Evolutionary conservation across 805 yeast species (phyloP).

Genomic region (Kazachstania martiniae): DNA sequence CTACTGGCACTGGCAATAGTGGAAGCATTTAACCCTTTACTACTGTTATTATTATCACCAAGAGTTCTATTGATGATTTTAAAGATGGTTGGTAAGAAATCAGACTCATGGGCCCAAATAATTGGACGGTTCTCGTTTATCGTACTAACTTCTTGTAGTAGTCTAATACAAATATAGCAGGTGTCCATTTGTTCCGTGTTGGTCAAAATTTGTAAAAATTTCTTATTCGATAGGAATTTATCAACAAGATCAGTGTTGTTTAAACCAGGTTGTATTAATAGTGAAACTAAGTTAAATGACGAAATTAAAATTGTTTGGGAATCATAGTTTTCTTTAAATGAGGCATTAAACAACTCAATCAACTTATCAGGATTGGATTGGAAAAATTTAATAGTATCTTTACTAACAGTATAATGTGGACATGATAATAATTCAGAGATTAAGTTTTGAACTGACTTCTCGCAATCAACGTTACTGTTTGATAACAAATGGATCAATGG

Average conservation of each 20-base stretch:
- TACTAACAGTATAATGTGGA: slow-evolving; percentile 5
- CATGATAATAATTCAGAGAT: slow-evolving; percentile 23
- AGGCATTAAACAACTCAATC: slow-evolving; percentile 14
- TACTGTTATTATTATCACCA: slow-evolving; percentile 11
- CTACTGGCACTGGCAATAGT: background rate
- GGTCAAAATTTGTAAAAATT: slow-evolving; percentile 14
- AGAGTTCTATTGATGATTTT: slow-evolving; percentile 34
- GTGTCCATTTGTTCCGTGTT: slow-evolving; percentile 24
- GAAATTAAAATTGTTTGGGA: slow-evolving; percentile 24
- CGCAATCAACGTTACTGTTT: slow-evolving; percentile 15
- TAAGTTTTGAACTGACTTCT: slow-evolving; percentile 23
- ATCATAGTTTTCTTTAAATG: slow-evolving; percentile 17
- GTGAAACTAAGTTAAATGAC: slow-evolving; percentile 24
- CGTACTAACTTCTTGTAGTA: slow-evolving; percentile 25
- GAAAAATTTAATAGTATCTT: slow-evolving; percentile 16
- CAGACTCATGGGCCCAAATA: slow-evolving; percentile 26
- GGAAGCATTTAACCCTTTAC: background rate
- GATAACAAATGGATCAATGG: slow-evolving; percentile 22
- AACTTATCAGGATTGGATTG: slow-evolving; percentile 13
- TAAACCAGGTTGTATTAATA: slow-evolving; percentile 20
- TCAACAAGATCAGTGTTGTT: slow-evolving; percentile 11
- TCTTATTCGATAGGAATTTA: slow-evolving; percentile 14
- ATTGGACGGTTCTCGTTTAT: slow-evolving; percentile 17
- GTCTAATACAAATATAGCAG: slow-evolving; percentile 23
- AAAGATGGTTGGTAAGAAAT: slow-evolving; percentile 40